Evolutionary conservation across 2,329 filamentous ascomycete species (phyloP), one percentile per base, ranked within the genome.

Genomic region (Thelonectria rubi): DNA sequence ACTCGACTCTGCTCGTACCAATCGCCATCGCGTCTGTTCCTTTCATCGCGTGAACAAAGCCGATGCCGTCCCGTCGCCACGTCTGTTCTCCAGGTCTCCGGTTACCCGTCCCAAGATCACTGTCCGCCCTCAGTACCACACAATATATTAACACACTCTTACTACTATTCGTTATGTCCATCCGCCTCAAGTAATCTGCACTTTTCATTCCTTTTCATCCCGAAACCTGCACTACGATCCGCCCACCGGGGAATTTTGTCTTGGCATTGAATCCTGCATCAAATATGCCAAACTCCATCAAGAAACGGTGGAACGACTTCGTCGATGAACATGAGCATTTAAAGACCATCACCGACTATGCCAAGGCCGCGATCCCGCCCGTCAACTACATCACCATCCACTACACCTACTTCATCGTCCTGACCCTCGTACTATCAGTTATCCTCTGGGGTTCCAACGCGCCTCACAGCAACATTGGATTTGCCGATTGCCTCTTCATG

Each of bases 401-500:
- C 72, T 90, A 91, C 75, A 73, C 81, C 52, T 91, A 91, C 75
- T 91, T 91, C 72, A 79, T 89, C 62, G 61, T 77, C 11, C 82
- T 83, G 7, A 82, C 80, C 53, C 71, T 91, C 6, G 30, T 89
- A 18, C 80, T 79, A 53, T 87, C 87, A 14, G 65, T 85, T 59
- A 81, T 91, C 53, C 88, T 91, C 69, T 91, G 84, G 82, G 81
- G 79, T 9, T 79, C 82, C 0, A 86, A 85, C 1, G 80, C 79
- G 2, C 84, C 86, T 1, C 71, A 75, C 17, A 73, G 77, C 54
- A 84, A 79, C 64, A 79, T 91, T 51, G 75, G 77, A 47, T 92
- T 88, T 74, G 82, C 82, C 39, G 88, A 92, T 71, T 82, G 85
- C n/a, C 74, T 92, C 15, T 92, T 91, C 72, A 75, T 91, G 53